phyloP scores from a whole-genome alignment of 768 basidiomycete genomes.

The Lepiota brunneoincarnata region DNA sequence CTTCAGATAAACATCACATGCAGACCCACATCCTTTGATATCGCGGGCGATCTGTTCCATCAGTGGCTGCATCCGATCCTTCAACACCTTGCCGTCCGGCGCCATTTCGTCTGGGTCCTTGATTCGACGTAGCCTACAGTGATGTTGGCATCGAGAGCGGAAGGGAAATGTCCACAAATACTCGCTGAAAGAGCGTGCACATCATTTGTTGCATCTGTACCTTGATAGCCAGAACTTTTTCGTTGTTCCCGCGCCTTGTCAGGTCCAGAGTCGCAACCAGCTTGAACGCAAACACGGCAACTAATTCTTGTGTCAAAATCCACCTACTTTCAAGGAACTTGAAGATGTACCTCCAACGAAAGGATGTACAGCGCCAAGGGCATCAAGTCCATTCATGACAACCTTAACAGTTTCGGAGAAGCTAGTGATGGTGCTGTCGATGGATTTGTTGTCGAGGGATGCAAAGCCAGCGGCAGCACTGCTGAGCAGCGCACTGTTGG shows the following conservation, averaged over 20 bases:
- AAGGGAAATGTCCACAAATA: background rate
- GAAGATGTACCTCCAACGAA: conserved; percentile 32
- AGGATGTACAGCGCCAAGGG: conserved; percentile 33
- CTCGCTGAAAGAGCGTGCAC: conserved; percentile 41
- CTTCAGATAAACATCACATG: conserved; percentile 44
- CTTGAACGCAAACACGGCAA: conserved; percentile 45
- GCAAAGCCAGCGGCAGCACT: conserved; percentile 12
- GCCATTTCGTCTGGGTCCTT: conserved; percentile 21
- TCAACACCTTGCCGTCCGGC: conserved; percentile 28
- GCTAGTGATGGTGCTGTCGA: conserved; percentile 24
- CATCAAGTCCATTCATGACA: conserved; percentile 29
- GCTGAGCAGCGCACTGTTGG: conserved; percentile 11
- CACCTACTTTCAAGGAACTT: background rate
- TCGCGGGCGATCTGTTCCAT: conserved; percentile 32
- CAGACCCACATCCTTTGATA: conserved; percentile 40
- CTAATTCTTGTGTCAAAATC: too few relatives aligned
- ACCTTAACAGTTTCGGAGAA: too few relatives aligned
- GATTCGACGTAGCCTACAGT: conserved; percentile 27
- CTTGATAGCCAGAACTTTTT: conserved; percentile 42
- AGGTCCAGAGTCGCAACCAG: conserved; percentile 45
- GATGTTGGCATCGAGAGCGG: background rate
- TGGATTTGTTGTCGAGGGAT: conserved; percentile 13
- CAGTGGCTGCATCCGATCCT: conserved; percentile 27
- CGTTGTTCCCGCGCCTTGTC: conserved; percentile 49
- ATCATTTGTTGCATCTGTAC: conserved; percentile 52